Conservation (phyloP, 331 rosid species). For the Cydonia oblonga region DNA sequence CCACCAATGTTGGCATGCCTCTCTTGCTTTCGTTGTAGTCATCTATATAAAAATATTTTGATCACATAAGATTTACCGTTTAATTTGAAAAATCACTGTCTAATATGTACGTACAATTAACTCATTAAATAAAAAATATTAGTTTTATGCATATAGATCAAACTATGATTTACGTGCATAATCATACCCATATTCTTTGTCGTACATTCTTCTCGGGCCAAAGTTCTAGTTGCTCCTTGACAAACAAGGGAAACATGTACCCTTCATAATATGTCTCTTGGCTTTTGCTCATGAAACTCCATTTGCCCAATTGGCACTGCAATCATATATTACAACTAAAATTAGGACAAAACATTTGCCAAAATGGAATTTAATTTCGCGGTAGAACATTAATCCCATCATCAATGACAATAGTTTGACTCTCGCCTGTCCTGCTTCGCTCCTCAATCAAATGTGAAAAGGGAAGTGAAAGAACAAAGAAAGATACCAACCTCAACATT, state of each 20-base stretch:
- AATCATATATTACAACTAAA: neutral
- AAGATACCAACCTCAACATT: conserved; percentile 48
- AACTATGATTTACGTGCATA: too few species aligned
- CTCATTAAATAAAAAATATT: too few species aligned
- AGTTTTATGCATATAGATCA: neutral
- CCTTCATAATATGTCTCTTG: conserved; percentile 79
- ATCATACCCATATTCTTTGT: conserved; percentile 64
- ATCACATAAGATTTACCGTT: neutral
- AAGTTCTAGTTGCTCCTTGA: conserved; percentile 71
- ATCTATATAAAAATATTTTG: conserved; percentile 26
- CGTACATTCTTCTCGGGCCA: conserved; percentile 86
- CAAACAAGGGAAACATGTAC: conserved; percentile 81
- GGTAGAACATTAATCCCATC: neutral
- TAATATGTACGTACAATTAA: too few species aligned
- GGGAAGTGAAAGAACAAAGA: neutral
- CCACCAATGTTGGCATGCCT: conserved; percentile 95
- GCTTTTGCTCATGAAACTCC: conserved; percentile 91
- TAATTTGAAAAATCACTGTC: too few species aligned
- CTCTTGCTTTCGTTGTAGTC: conserved; percentile 64
- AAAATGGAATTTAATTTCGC: neutral
- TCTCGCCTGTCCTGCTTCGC: neutral
- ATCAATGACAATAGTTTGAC: neutral
- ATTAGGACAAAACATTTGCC: neutral
- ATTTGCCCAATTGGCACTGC: conserved; percentile 76
- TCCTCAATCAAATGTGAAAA: neutral